Evolutionary conservation across 495 filamentous ascomycete species (phyloP).

Genomic region (Penicillium tannophilum): DNA sequence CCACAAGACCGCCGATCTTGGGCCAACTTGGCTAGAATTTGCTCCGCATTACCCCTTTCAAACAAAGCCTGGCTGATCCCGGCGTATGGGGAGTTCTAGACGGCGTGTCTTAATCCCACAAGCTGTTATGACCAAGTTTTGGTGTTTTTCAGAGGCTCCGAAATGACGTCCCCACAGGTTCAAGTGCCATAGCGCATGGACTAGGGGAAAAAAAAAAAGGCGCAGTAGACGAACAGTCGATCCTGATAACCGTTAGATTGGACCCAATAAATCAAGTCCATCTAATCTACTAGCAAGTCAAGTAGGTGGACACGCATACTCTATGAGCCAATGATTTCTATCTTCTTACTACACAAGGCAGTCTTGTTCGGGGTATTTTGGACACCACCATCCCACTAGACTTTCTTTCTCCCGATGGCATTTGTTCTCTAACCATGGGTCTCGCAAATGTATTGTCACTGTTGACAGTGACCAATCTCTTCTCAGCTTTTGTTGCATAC

Average conservation of each 20-base stretch:
- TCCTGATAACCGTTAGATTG: not conserved
- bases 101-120: not conserved
- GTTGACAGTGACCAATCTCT: slow-evolving; percentile 33
- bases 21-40: not conserved
- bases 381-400: not conserved
- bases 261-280: not conserved
- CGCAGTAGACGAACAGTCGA: not conserved
- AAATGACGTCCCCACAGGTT: not conserved
- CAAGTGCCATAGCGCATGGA: not conserved
- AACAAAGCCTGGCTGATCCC: not conserved
- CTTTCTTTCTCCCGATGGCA: slow-evolving; percentile 1
- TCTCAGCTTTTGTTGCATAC: slow-evolving; percentile 30
- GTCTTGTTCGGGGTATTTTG: not conserved
- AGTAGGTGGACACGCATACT: not conserved
- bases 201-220: not conserved
- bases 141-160: not conserved
- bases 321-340: not conserved
- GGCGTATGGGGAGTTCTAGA: not conserved
- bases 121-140: not conserved
- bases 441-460: slow-evolving; percentile 32
- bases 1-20: not conserved
- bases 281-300: not conserved
- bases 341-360: not conserved
- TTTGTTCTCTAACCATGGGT: slow-evolving; percentile 27
- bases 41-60: not conserved